Base-by-base conservation (phyloP, 169 alveolate species). In the Theileria sp. region DNA sequence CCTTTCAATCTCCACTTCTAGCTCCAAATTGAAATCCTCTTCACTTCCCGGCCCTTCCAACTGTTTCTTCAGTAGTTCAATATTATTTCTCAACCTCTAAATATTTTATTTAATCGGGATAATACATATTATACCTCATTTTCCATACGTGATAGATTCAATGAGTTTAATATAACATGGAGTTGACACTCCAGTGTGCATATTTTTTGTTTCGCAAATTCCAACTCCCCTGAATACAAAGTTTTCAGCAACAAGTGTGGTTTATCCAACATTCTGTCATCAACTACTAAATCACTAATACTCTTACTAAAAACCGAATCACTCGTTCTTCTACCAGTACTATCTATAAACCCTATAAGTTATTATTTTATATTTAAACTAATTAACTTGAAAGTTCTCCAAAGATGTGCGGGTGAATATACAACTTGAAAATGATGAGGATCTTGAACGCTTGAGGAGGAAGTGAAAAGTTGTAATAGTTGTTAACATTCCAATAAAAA, bases 161-260 rank as follows among this genome's bases (percentile, higher is more conserved):
- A 50, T 5, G 86, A 69, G 28, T 76, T 69, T 13, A 86, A 25
- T 73, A 83, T 28, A 12, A 83, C 61, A 21, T 77, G 61, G 15
- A 83, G 49, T 65, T 83, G 89, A 25, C 70, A n/a, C 32, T 34
- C 56, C 49, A 83, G 21, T 34, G 61, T 30, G 21, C 26, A 8
- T 4, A 83, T 44, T 13, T 72, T 79, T 15, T 76, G 71, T 32
- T 83, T 64, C 30, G 86, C 80, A 77, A 77, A 83, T 17, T 34
- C 62, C 56, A 83, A 19, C 58, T 83, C 81, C 28, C 71, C 82
- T 2, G 64, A 15, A 36, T 83, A 79, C 32, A 83, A n/a, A 1
- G 28, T 44, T 30, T 74, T 74, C 8, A 60, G 4, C 28, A 51
- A 15, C 32, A 19, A 0, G 26, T n/a, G 38, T 5, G 77, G 66